A percentile compares a stretch with the other conserved stretches of the same genome.
Conservation (phyloP, 2,329 filamentous ascomycete genomes). For the Ophiostoma montium region DNA sequence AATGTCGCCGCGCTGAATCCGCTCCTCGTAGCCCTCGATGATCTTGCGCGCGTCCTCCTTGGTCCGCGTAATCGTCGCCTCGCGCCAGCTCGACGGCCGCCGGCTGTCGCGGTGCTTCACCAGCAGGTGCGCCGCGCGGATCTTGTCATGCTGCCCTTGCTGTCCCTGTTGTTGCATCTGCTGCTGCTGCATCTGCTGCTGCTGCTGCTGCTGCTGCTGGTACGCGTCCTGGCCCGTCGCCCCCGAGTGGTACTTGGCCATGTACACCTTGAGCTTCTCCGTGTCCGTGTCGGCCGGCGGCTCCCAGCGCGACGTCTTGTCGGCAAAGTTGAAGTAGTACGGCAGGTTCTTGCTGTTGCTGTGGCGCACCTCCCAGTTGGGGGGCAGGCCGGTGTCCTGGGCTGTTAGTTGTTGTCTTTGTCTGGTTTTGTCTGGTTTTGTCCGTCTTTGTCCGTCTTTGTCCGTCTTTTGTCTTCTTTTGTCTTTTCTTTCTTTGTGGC, state of each 20-base stretch:
- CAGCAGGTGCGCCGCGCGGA: slow-evolving; percentile 81
- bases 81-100: slow-evolving; percentile 83
- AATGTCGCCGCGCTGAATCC: slow-evolving; percentile 56
- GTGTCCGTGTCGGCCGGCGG: slow-evolving; percentile 78
- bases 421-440: not conserved
- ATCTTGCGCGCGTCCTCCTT: slow-evolving; percentile 78
- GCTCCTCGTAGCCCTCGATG: slow-evolving; percentile 58
- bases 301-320: slow-evolving; percentile 90
- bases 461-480: not conserved
- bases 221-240: slow-evolving; percentile 5
- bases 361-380: slow-evolving; percentile 89
- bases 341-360: slow-evolving; percentile 97
- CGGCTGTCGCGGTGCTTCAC: slow-evolving; percentile 87
- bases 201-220: slow-evolving; percentile 9
- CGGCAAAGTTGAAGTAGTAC: slow-evolving; percentile 88
- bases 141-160: slow-evolving; percentile 67
- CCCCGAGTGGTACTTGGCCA: slow-evolving; percentile 72
- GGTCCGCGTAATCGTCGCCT: slow-evolving; percentile 72
- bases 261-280: slow-evolving; percentile 85
- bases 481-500: not conserved
- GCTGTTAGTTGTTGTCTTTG: not conserved
- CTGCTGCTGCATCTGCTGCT: slow-evolving; percentile 8
- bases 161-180: not conserved
- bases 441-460: not conserved
- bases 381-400: slow-evolving; percentile 66